Evolutionary conservation across 2,329 filamentous ascomycete genomes (phyloP).

Genomic region (Claviceps sp.): DNA sequence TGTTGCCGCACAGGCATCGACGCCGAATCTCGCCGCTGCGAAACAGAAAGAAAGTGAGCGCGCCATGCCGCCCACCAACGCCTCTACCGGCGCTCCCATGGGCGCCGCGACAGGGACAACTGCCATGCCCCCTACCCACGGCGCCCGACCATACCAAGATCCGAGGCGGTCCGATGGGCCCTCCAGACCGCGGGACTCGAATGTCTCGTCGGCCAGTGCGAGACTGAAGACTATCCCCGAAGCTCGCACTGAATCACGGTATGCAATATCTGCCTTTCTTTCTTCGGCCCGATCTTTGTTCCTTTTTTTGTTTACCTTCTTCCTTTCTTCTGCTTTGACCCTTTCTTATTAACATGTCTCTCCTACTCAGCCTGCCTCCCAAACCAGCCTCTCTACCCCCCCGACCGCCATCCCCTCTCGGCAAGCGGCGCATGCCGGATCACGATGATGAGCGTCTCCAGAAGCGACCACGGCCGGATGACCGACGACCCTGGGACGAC

Average conservation of each 20-base stretch:
- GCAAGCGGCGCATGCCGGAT: constrained; percentile 33
- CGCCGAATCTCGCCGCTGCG: constrained; percentile 20
- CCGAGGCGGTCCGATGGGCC: constrained; percentile 6
- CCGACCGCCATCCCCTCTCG: constrained; percentile 28
- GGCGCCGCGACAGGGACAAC: constrained; percentile 8
- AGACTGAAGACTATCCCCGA: constrained; percentile 5
- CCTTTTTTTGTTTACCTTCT: not conserved
- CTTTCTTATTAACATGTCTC: too few relatives aligned
- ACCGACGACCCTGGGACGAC: constrained; percentile 18
- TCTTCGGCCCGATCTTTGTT: not conserved
- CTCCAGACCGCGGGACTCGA: constrained; percentile 6
- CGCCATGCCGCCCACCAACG: constrained; percentile 11
- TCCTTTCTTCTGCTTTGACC: not conserved
- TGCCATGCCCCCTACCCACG: not conserved
- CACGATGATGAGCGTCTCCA: constrained; percentile 30
- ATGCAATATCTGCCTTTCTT: not conserved
- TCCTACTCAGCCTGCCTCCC: constrained; percentile 18
- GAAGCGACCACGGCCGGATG: constrained; percentile 33
- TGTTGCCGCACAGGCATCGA: constrained; percentile 20
- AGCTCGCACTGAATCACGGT: constrained; percentile 6
- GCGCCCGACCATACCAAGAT: constrained; percentile 2
- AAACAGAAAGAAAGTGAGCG: constrained; percentile 21
- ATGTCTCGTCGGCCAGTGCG: not conserved
- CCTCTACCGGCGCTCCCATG: too few relatives aligned
- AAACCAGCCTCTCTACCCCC: constrained; percentile 24